Evolutionary conservation across 2,329 filamentous ascomycete genomes (phyloP).

Genomic region (Neopestalotiopsis rosae): DNA sequence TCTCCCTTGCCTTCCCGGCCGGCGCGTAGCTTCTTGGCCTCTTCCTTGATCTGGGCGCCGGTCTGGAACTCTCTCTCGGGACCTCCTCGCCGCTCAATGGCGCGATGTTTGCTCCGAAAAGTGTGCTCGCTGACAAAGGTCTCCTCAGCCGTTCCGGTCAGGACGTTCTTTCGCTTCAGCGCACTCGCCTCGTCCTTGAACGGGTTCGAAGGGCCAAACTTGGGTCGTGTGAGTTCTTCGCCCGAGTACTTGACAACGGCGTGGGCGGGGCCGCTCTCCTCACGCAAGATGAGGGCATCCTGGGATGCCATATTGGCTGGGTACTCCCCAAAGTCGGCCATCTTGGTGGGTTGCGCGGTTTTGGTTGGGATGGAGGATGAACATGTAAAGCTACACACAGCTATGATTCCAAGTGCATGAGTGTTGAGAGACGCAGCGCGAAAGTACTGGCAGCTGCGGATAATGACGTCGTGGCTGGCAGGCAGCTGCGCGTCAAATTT

Average conservation of each 20-base stretch:
- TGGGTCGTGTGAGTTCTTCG: slow-evolving; percentile 70
- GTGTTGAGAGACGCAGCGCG: background rate
- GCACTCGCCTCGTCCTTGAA: slow-evolving; percentile 68
- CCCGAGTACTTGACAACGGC: slow-evolving; percentile 71
- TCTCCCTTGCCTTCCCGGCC: slow-evolving; percentile 86
- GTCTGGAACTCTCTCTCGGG: slow-evolving; percentile 61
- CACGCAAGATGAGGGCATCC: slow-evolving; percentile 66
- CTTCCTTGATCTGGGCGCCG: slow-evolving; percentile 68
- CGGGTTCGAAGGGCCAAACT: slow-evolving; percentile 74
- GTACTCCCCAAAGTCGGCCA: slow-evolving; percentile 68
- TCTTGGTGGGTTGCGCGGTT: slow-evolving; percentile 32
- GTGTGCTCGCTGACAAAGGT: slow-evolving; percentile 88
- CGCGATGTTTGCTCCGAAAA: slow-evolving; percentile 86
- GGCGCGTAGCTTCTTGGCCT: slow-evolving; percentile 69
- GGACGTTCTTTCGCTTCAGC: slow-evolving; percentile 79
- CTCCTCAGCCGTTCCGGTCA: slow-evolving; percentile 88
- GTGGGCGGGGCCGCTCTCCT: slow-evolving; percentile 61
- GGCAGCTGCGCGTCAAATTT: background rate
- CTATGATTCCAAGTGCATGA: background rate
- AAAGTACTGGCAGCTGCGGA: background rate
- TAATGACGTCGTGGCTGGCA: background rate
- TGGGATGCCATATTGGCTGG: slow-evolving; percentile 70
- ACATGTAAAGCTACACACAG: too few relatives aligned
- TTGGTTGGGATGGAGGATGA: background rate
- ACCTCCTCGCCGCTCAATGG: slow-evolving; percentile 72